phyloP scores from a whole-genome alignment of 345 rosid species.

The Anacardium occidentale region DNA sequence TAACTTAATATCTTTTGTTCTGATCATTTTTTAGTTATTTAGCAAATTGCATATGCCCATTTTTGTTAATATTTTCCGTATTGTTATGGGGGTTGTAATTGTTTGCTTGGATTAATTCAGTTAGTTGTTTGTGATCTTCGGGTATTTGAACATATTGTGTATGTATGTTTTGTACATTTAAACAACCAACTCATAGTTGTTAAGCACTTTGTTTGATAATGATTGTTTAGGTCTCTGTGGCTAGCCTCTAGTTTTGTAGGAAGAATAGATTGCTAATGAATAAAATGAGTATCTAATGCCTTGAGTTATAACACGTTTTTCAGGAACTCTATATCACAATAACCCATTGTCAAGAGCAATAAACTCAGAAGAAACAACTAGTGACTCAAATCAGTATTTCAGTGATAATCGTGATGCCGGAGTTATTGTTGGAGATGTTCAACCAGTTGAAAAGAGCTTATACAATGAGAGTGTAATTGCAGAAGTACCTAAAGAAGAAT shows the following conservation, averaged over 20 bases:
- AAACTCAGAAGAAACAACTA: constrained; percentile 44
- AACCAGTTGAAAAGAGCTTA: constrained; percentile 26
- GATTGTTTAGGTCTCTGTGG: neutral
- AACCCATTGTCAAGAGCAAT: constrained; percentile 45
- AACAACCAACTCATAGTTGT: neutral
- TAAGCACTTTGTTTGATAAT: neutral
- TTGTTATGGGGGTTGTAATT: neutral
- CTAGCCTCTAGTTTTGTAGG: neutral
- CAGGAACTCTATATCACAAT: constrained; percentile 33
- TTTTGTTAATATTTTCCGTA: neutral
- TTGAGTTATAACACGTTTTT: neutral
- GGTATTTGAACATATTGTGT: neutral
- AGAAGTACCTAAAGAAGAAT: constrained; percentile 34
- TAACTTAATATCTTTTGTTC: too few relatives aligned
- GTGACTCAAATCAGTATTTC: constrained; percentile 33
- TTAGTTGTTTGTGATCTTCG: neutral
- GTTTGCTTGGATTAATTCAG: neutral
- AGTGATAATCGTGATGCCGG: constrained; percentile 37
- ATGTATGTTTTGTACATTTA: neutral
- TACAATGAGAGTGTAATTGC: constrained; percentile 24
- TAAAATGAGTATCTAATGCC: neutral
- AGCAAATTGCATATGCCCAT: neutral
- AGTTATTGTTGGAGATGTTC: constrained; percentile 33
- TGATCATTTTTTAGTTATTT: too few relatives aligned
- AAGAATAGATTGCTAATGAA: neutral